phyloP scores from a whole-genome alignment of 768 basidiomycete species.

The Crassisporium funariophilum region DNA sequence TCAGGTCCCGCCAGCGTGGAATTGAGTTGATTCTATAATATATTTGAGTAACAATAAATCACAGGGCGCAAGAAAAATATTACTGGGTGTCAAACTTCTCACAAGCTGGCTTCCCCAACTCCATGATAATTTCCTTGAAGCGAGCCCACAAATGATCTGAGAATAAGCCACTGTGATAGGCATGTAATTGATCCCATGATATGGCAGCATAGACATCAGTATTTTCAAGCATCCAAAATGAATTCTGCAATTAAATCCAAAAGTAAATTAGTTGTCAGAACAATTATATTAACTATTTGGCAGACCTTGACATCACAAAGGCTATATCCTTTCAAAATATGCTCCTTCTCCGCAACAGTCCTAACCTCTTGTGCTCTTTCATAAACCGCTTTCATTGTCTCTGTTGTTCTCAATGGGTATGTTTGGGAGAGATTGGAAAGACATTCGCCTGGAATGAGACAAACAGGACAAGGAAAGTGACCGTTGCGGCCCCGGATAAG shows the following conservation, averaged over 20 bases:
- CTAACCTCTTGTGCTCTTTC: slow-evolving; percentile 1
- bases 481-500: slow-evolving; percentile 29
- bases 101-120: slow-evolving; percentile 12
- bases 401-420: slow-evolving; percentile 3
- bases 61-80: slow-evolving; percentile 1
- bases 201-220: slow-evolving; percentile 35
- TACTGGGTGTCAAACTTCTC: slow-evolving; percentile 27
- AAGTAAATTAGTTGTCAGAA: slow-evolving; percentile 20
- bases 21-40: neutral
- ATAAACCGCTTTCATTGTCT: slow-evolving; percentile 2
- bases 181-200: slow-evolving; percentile 42
- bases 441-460: slow-evolving; percentile 28
- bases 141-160: slow-evolving; percentile 34
- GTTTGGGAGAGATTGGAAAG: slow-evolving; percentile 2
- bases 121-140: slow-evolving; percentile 21
- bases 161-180: slow-evolving; percentile 30
- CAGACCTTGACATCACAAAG: slow-evolving; percentile 18
- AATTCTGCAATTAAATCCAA: slow-evolving; percentile 30
- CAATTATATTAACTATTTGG: slow-evolving; percentile 6
- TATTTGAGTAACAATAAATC: neutral
- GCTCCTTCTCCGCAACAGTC: slow-evolving; percentile 3
- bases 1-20: slow-evolving; percentile 26
- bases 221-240: slow-evolving; percentile 36
- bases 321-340: slow-evolving; percentile 10
- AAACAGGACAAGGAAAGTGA: slow-evolving; percentile 36